These are phyloP conservation scores for Barnettozyma pratensis DNA, from an alignment of 805 yeast genomes.

Conservation along the genomic window DNA sequence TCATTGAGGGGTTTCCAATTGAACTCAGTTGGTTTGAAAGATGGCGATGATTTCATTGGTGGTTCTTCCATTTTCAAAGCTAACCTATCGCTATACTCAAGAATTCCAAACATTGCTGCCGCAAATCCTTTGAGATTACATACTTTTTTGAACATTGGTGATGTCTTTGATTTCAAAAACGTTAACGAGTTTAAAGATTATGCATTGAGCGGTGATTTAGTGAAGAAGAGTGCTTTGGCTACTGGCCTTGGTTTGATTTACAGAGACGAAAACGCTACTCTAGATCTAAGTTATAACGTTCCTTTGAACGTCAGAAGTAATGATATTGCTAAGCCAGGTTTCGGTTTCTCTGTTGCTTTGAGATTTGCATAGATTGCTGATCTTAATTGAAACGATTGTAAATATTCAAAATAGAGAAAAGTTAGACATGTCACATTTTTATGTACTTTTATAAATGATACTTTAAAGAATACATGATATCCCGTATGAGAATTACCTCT, in stretches of 20 bases:
- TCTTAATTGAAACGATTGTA: not conserved
- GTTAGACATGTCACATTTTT: not conserved
- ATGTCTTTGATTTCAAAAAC: conserved; percentile 28
- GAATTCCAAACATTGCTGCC: conserved; percentile 43
- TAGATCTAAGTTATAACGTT: conserved; percentile 50
- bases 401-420: not conserved
- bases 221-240: conserved; percentile 36
- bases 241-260: conserved; percentile 51
- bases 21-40: conserved; percentile 51
- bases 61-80: conserved; percentile 49
- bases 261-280: conserved; percentile 45
- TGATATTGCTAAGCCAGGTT: conserved; percentile 48
- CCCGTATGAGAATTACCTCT: no score
- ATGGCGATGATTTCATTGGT: conserved; percentile 45
- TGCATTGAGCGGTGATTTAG: conserved; percentile 17
- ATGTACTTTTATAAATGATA: no score
- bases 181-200: conserved; percentile 16
- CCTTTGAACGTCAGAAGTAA: conserved; percentile 44
- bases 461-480: no score
- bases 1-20: conserved; percentile 61
- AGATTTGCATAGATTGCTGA: conserved; percentile 24
- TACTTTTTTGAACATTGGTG: conserved; percentile 55
- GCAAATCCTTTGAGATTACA: conserved; percentile 54
- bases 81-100: conserved; percentile 46
- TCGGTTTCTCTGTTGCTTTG: conserved; percentile 48